A percentile compares a stretch with the other conserved stretches of the same genome.
phyloP scores from a whole-genome alignment of 2,329 filamentous ascomycete species.

The Colletotrichum navitas region DNA sequence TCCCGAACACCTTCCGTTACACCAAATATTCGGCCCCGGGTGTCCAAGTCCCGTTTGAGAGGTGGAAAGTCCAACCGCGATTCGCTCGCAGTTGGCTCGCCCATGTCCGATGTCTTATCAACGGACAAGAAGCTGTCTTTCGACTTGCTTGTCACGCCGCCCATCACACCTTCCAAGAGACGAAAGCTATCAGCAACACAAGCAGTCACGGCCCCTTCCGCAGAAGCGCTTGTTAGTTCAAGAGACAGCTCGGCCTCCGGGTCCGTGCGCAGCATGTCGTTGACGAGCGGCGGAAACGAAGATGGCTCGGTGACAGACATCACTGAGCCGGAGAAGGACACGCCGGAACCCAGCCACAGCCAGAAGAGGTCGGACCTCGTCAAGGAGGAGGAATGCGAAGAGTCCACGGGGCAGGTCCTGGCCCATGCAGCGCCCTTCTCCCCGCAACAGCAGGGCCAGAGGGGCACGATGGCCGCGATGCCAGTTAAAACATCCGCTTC shows the following conservation, averaged over 20 bases:
- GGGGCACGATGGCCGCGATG: background rate
- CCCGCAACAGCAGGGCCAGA: background rate
- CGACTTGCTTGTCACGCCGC: conserved; percentile 64
- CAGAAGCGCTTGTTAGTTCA: conserved; percentile 48
- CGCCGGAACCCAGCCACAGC: conserved; percentile 54
- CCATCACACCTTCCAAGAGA: conserved; percentile 67
- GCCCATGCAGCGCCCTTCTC: conserved; percentile 39
- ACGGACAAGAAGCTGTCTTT: conserved; percentile 54
- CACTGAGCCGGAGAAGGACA: conserved; percentile 65
- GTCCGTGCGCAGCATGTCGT: conserved; percentile 47
- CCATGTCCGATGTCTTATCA: conserved; percentile 50
- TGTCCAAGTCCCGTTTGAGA: conserved; percentile 47
- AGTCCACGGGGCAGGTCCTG: conserved; percentile 36
- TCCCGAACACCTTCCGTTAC: conserved; percentile 68
- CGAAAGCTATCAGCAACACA: conserved; percentile 55
- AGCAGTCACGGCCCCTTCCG: conserved; percentile 6
- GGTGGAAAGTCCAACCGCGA: conserved; percentile 44
- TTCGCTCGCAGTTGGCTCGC: conserved; percentile 40
- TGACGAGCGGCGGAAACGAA: conserved; percentile 51
- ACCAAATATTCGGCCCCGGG: conserved; percentile 44
- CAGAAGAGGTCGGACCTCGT: conserved; percentile 49
- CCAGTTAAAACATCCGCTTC: background rate
- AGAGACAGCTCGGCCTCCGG: conserved; percentile 55
- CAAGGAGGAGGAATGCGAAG: conserved; percentile 52
- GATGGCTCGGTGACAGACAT: conserved; percentile 56